Conservation (phyloP, 1,139 yeast species). For the Ogataea hybrid region DNA sequence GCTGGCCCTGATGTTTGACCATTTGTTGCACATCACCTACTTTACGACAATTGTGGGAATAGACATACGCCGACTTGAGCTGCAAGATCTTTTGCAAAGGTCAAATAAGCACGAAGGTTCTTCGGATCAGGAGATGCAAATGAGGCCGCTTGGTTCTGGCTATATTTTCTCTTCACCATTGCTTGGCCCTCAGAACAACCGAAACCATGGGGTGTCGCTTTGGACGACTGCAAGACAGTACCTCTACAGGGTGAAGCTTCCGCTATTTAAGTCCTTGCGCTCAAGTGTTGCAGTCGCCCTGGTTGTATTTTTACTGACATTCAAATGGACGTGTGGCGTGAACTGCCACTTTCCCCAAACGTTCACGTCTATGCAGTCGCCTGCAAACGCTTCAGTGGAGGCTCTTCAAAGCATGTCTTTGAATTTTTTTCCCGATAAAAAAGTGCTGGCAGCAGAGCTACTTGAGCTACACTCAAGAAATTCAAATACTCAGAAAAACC, state of each 20-base stretch:
- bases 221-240: conserved; percentile 37
- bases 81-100: conserved; percentile 47
- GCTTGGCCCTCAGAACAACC: conserved; percentile 16
- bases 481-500: conserved; percentile 4
- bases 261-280: conserved; percentile 31
- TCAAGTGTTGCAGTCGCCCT: conserved; percentile 27
- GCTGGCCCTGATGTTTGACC: conserved; percentile 46
- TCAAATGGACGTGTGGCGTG: conserved; percentile 32
- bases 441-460: conserved; percentile 29
- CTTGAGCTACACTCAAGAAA: conserved; percentile 11
- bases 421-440: conserved; percentile 29
- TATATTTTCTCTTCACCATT: conserved; percentile 21
- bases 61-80: conserved; percentile 62
- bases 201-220: conserved; percentile 27
- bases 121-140: not conserved
- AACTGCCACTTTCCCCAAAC: not conserved
- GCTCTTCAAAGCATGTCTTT: conserved; percentile 16
- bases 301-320: conserved; percentile 25
- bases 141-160: conserved; percentile 22
- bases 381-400: conserved; percentile 1
- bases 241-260: conserved; percentile 38
- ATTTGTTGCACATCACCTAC: conserved; percentile 57
- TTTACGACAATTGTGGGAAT: conserved; percentile 63
- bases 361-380: not conserved
- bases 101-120: conserved; percentile 16